Evolutionary conservation across 768 basidiomycete species (phyloP).

Genomic region (Tricholomella constricta): DNA sequence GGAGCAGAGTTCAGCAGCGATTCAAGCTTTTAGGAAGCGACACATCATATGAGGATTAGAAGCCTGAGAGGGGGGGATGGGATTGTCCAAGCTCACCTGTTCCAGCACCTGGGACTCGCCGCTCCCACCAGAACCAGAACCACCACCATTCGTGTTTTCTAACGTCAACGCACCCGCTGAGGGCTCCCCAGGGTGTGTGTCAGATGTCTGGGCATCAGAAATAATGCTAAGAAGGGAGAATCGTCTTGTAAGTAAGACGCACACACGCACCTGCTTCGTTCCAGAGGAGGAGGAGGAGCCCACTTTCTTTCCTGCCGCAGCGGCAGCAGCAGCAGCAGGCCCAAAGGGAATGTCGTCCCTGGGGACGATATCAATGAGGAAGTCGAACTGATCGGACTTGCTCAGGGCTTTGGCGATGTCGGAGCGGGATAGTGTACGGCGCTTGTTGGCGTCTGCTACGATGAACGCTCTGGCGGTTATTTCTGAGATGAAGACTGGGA

Average conservation of each 20-base stretch:
- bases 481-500: constrained; percentile 94
- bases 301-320: constrained; percentile 23
- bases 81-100: constrained; percentile 22
- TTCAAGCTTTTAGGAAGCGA: constrained; percentile 20
- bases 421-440: constrained; percentile 90
- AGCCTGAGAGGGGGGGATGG: no score
- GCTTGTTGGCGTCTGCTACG: constrained; percentile 93
- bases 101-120: constrained; percentile 21
- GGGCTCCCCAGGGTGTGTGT: constrained; percentile 9
- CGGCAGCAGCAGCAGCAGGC: constrained; percentile 16
- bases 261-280: constrained; percentile 19
- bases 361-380: constrained; percentile 94
- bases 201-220: not conserved
- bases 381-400: constrained; percentile 96
- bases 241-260: not conserved
- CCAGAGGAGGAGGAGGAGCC: constrained; percentile 6
- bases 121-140: not conserved
- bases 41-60: no score
- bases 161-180: constrained; percentile 4
- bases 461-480: constrained; percentile 96
- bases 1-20: constrained; percentile 21
- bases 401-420: constrained; percentile 93
- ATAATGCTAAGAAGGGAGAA: not conserved
- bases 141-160: constrained; percentile 4
- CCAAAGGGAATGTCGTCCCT: constrained; percentile 65